Evolutionary conservation across 2,329 filamentous ascomycete species (phyloP).

Genomic region (Emergomyces pasteurianus): DNA sequence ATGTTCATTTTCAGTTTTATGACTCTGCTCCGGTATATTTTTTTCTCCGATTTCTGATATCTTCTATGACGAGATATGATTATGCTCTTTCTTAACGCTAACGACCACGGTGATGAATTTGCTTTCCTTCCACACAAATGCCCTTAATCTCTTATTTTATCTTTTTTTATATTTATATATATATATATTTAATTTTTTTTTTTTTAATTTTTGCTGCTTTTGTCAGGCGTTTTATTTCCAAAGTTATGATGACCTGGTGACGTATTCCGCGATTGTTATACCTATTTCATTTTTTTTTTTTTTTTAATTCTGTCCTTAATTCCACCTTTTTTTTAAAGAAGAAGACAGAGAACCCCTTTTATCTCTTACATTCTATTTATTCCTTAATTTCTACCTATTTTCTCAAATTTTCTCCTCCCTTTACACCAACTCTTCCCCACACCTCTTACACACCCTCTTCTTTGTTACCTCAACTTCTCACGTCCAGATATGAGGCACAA

Average conservation of each 20-base stretch:
- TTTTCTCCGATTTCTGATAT: neutral
- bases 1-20: neutral
- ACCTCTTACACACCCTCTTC: neutral
- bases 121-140: neutral
- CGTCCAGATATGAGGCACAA: neutral
- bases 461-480: neutral
- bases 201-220: neutral
- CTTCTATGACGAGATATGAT: neutral
- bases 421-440: neutral
- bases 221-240: neutral
- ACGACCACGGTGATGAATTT: neutral
- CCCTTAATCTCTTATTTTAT: neutral
- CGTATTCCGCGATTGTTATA: too few relatives aligned
- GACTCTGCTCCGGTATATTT: neutral
- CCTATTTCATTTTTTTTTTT: neutral
- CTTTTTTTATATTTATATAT: neutral
- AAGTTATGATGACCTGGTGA: neutral
- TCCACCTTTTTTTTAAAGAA: neutral
- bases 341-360: too few relatives aligned
- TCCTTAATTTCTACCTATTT: neutral
- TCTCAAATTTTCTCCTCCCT: neutral
- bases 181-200: neutral
- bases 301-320: neutral
- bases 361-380: neutral
- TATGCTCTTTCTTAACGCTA: neutral